These are phyloP conservation scores for Paragyromitra xinjiangensis DNA, from an alignment of 495 filamentous ascomycete genomes.

Conservation along the genomic window DNA sequence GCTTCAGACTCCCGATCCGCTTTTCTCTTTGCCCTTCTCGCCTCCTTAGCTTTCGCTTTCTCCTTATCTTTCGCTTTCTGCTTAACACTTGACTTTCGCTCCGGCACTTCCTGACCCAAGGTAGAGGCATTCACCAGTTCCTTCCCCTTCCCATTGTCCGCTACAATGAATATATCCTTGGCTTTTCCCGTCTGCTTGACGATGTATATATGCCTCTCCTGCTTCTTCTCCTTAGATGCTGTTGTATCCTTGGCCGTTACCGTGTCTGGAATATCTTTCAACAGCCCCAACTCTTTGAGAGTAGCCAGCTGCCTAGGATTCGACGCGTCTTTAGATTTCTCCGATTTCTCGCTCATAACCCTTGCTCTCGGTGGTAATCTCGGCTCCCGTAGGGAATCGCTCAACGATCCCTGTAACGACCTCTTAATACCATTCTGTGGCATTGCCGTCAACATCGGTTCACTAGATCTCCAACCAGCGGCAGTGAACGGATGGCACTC, in stretches of 20 bases:
- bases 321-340: constrained; percentile 8
- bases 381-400: constrained; percentile 33
- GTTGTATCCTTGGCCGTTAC: constrained; percentile 1
- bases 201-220: constrained; percentile 46
- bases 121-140: background rate
- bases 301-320: constrained; percentile 15
- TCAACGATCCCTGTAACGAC: constrained; percentile 42
- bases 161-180: constrained; percentile 38
- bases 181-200: constrained; percentile 39
- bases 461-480: constrained; percentile 60
- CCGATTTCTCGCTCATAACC: constrained; percentile 3
- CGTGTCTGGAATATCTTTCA: constrained; percentile 26
- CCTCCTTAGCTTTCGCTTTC: constrained; percentile 25
- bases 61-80: constrained; percentile 21
- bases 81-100: constrained; percentile 31
- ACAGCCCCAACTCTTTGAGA: constrained; percentile 23
- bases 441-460: constrained; percentile 35
- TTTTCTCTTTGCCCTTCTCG: constrained; percentile 25
- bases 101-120: background rate
- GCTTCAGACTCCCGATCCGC: background rate
- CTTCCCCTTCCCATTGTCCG: constrained; percentile 38
- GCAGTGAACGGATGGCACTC: constrained; percentile 71
- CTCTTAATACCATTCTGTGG: constrained; percentile 26
- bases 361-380: constrained; percentile 29
- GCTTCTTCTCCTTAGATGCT: constrained; percentile 20